These are phyloP conservation scores for Marchantia paleacea DNA, from an alignment of 225 moss, liverwort and hornwort genomes.

Conservation along the genomic window DNA sequence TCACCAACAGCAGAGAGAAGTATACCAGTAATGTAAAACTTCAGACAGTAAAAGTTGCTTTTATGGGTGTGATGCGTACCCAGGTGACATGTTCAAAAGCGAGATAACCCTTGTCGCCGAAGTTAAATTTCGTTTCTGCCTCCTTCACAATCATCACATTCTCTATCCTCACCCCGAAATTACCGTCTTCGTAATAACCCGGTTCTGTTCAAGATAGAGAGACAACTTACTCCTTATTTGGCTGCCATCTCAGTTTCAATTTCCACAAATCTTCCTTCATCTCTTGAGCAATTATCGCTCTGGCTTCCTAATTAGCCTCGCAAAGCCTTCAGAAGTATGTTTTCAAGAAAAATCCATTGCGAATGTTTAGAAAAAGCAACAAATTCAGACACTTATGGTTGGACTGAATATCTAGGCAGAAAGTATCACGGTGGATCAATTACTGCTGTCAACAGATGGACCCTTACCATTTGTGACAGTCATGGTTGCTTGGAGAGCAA, in stretches of 20 bases:
- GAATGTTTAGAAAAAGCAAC: background rate
- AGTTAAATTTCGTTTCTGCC: slow-evolving; percentile 65
- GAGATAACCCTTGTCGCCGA: slow-evolving; percentile 79
- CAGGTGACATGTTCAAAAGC: slow-evolving; percentile 77
- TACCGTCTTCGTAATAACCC: slow-evolving; percentile 81
- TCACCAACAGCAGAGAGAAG: background rate
- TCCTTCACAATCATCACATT: slow-evolving; percentile 79
- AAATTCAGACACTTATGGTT: too few relatives aligned
- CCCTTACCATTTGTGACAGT: slow-evolving; percentile 71
- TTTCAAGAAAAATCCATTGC: background rate
- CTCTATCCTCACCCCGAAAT: slow-evolving; percentile 80
- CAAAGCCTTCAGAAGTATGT: background rate
- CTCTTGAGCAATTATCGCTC: background rate
- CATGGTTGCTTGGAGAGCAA: slow-evolving; percentile 78
- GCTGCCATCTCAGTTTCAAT: background rate
- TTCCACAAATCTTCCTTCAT: background rate
- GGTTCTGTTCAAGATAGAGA: slow-evolving; percentile 49
- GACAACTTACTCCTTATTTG: background rate
- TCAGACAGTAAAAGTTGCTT: background rate
- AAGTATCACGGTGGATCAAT: background rate
- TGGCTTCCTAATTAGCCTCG: background rate
- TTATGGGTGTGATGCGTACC: slow-evolving; percentile 32
- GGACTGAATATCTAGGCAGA: too few relatives aligned
- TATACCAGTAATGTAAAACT: background rate
- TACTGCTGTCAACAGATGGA: background rate